Evolutionary conservation across 140 eudicot genomes (phyloP), one percentile per base, ranked within the genome.

Genomic region (Anethum foeniculum): DNA sequence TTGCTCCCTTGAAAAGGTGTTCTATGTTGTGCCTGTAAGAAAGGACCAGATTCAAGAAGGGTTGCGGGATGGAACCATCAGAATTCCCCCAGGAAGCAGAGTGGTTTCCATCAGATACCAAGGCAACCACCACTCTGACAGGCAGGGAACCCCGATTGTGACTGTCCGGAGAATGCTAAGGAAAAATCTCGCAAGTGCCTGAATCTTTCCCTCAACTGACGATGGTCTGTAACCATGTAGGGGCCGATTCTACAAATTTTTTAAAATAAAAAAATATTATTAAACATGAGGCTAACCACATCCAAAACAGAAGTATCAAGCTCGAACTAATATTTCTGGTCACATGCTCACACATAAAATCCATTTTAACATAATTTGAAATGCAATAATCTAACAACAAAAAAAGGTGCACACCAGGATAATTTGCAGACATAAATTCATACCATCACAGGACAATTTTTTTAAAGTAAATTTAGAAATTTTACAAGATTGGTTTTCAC

Each of bases 141-240:
- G 43, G 48, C 43, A 39, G 43, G 43, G 43, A 2, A 39, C 6
- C 83, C 56, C 52, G 39, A 60, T 25, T 23, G 75, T 64, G 43
- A 83, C 86, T 41, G 9, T 41, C 9, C 9, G 9, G 8, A 41
- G 9, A 54, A 83, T 86, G 76, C 28, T 81, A 7, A 80, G 76
- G 7, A 86, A 86, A 64, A 84, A 85, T 73, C 84, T 82, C 58
- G 65, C 21, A 32, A 78, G 74, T 41, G 80, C 85, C 27, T 74
- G 83, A 39, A 75, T 81, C 80, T 87, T 87, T 51, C 84, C 87
- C 48, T 78, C 88, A 77, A 23, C 83, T 3, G 76, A 28, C 2
- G 84, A 84, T 6, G 90, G 80, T 79, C 86, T 86, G 78, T 76
- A 75, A 56, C 83, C 80, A 54, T 67, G 91, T 23, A 85, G 81